A percentile compares a stretch with the other conserved stretches of the same genome.
phyloP scores from a whole-genome alignment of 306 rosid species.

The Sesbania bispinosa region DNA sequence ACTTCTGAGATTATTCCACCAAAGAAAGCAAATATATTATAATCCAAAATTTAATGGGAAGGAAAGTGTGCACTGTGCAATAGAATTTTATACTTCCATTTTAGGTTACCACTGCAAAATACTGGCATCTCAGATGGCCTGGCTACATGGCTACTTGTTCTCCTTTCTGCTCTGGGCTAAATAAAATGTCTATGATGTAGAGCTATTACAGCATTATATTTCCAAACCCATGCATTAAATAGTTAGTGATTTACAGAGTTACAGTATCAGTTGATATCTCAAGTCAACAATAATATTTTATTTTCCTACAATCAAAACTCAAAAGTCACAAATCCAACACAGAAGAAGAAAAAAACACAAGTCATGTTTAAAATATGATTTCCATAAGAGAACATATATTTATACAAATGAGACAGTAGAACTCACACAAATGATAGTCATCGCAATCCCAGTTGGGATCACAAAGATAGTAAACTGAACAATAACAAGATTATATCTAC shows the following conservation, averaged over 20 bases:
- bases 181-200: background rate
- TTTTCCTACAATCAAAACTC: conserved; percentile 7
- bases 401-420: background rate
- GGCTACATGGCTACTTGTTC: background rate
- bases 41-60: background rate
- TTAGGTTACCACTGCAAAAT: conserved; percentile 14
- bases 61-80: background rate
- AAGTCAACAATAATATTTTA: background rate
- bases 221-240: background rate
- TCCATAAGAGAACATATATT: background rate
- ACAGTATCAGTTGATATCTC: background rate
- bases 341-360: background rate
- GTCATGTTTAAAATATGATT: background rate
- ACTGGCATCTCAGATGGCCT: background rate
- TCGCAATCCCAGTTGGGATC: no score
- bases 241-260: no score
- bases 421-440: no score
- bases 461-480: conserved; percentile 15
- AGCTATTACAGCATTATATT: conserved; percentile 1
- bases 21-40: conserved; percentile 9
- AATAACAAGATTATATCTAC: conserved; percentile 37
- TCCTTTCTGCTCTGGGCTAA: background rate
- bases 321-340: background rate
- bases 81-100: background rate
- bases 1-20: background rate